A percentile compares a stretch with the other conserved stretches of the same genome.
Conservation (phyloP, 2,329 filamentous ascomycete species). For the Neophaeococcomyces mojaviensis region DNA sequence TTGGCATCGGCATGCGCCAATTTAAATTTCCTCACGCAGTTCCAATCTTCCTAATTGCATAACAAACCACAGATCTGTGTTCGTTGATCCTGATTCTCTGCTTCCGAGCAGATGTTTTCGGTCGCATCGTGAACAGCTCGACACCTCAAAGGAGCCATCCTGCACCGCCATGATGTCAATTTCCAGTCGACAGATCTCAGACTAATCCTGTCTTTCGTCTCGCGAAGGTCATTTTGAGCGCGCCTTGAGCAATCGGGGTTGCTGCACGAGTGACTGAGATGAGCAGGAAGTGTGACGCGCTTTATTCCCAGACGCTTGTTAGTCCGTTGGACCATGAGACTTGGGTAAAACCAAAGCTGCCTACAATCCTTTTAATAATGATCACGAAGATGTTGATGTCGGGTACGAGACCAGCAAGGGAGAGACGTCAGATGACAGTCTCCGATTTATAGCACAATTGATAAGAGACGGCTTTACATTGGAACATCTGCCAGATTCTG, state of each 20-base stretch:
- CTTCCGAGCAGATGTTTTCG: background rate
- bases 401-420: too few species aligned
- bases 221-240: background rate
- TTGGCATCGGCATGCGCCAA: background rate
- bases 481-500: too few species aligned
- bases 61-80: conserved; percentile 1
- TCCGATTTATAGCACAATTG: too few species aligned
- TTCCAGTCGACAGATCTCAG: conserved; percentile 3
- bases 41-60: background rate
- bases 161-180: background rate
- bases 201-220: background rate
- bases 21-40: background rate
- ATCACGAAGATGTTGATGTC: too few species aligned
- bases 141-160: background rate
- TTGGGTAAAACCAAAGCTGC: background rate
- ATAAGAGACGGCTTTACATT: too few species aligned
- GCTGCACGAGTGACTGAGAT: background rate
- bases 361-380: background rate
- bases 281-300: background rate
- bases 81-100: background rate
- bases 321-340: background rate
- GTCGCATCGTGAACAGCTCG: background rate
- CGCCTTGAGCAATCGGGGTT: background rate
- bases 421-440: too few species aligned
- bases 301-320: conserved; percentile 1